These are phyloP conservation scores for Phialocephala subalpina DNA, from an alignment of 2,329 filamentous ascomycete genomes.

Conservation along the genomic window DNA sequence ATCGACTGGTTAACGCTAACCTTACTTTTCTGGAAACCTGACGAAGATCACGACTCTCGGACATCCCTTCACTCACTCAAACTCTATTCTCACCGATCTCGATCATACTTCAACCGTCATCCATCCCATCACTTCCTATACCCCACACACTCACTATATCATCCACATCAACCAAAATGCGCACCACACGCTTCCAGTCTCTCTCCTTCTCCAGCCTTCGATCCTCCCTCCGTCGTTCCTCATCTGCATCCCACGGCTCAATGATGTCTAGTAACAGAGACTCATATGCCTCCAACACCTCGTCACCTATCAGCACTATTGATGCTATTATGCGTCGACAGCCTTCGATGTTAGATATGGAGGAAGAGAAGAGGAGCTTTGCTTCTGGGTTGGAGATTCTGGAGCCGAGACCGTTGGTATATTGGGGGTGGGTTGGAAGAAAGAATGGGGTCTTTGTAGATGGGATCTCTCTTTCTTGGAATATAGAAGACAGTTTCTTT, in stretches of 20 bases:
- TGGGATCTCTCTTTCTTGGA: constrained; percentile 6
- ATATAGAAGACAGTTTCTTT: background rate
- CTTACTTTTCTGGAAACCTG: constrained; percentile 17
- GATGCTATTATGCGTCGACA: constrained; percentile 67
- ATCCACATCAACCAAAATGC: constrained; percentile 37
- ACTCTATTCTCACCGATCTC: constrained; percentile 16
- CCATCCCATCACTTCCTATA: background rate
- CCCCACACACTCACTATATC: constrained; percentile 8
- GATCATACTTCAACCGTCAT: background rate
- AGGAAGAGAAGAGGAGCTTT: constrained; percentile 63
- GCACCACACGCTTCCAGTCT: constrained; percentile 41
- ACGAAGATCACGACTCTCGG: constrained; percentile 4
- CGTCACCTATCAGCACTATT: constrained; percentile 55
- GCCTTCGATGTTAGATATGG: constrained; percentile 63
- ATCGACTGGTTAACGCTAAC: constrained; percentile 6
- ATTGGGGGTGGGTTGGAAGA: constrained; percentile 71
- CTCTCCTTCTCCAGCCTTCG: constrained; percentile 62
- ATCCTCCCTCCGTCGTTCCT: constrained; percentile 60
- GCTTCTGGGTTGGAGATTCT: constrained; percentile 62
- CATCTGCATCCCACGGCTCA: constrained; percentile 46
- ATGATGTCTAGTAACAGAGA: constrained; percentile 39
- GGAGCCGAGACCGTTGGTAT: constrained; percentile 68
- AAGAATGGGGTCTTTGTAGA: constrained; percentile 52
- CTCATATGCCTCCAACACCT: constrained; percentile 54
- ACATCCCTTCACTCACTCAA: background rate